phyloP scores from a whole-genome alignment of 2,329 filamentous ascomycete genomes.

The Cytospora chrysosperma region DNA sequence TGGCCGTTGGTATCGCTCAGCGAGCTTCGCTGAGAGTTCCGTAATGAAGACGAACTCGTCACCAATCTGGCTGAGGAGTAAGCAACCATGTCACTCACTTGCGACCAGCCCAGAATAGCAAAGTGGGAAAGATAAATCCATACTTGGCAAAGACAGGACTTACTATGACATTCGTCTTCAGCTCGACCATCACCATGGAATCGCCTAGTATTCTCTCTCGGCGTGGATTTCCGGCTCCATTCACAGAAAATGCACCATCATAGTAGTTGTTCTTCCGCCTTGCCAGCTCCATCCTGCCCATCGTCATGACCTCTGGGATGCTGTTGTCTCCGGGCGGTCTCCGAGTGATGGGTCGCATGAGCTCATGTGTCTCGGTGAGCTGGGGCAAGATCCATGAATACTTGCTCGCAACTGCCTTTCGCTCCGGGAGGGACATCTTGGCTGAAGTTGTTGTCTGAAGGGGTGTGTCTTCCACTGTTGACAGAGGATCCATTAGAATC shows the following conservation, averaged over 20 bases:
- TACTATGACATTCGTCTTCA: slow-evolving; percentile 65
- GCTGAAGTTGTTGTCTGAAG: background rate
- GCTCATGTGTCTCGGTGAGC: slow-evolving; percentile 38
- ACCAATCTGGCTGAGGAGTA: slow-evolving; percentile 55
- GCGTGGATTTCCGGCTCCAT: slow-evolving; percentile 34
- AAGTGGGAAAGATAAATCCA: background rate
- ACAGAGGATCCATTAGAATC: background rate
- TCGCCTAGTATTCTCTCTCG: slow-evolving; percentile 51
- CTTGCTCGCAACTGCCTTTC: slow-evolving; percentile 30
- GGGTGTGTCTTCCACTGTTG: background rate
- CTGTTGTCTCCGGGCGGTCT: slow-evolving; percentile 40
- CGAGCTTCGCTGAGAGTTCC: slow-evolving; percentile 70
- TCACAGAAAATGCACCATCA: slow-evolving; percentile 42
- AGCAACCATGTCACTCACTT: background rate
- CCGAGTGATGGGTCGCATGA: slow-evolving; percentile 41
- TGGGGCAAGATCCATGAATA: slow-evolving; percentile 30
- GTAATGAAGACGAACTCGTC: slow-evolving; percentile 75
- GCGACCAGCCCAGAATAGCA: background rate
- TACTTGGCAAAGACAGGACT: slow-evolving; percentile 29
- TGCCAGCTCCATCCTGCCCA: slow-evolving; percentile 34
- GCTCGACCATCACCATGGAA: slow-evolving; percentile 60
- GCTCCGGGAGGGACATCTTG: slow-evolving; percentile 34
- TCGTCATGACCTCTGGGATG: slow-evolving; percentile 32
- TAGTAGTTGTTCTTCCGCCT: slow-evolving; percentile 45
- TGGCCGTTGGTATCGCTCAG: slow-evolving; percentile 72